Percentiles rank a stretch among this genome's conserved stretches.
phyloP scores from a whole-genome alignment of 257 asterid genomes.

The Verbena officinalis region DNA sequence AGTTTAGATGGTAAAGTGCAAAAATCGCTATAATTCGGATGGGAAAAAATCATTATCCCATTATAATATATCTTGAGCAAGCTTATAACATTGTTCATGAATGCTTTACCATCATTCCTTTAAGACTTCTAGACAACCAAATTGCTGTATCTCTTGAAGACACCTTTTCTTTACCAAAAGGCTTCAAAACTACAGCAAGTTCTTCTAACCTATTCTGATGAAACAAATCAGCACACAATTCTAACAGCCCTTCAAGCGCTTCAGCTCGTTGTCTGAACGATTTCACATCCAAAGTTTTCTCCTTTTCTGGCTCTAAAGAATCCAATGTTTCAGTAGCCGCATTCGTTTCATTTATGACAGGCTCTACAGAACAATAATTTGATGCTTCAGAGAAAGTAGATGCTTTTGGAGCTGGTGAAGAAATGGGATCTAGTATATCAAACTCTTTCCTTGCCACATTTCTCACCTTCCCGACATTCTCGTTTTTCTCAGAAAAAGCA shows the following conservation, averaged over 20 bases:
- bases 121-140: constrained; percentile 93
- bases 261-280: constrained; percentile 93
- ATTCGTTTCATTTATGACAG: constrained; percentile 55
- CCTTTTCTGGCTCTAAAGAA: constrained; percentile 41
- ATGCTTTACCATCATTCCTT: constrained; percentile 66
- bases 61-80: no score
- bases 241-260: constrained; percentile 93
- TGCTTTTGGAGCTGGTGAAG: constrained; percentile 40
- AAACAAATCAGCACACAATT: constrained; percentile 93
- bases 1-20: no score
- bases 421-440: constrained; percentile 41
- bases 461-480: constrained; percentile 48
- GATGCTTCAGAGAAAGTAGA: constrained; percentile 26
- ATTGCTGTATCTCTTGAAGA: constrained; percentile 98
- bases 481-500: constrained; percentile 44
- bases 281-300: constrained; percentile 60
- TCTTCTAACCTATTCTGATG: constrained; percentile 88
- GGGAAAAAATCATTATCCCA: no score
- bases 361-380: constrained; percentile 23
- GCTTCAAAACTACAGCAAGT: constrained; percentile 81
- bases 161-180: constrained; percentile 94
- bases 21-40: no score
- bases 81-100: no score
- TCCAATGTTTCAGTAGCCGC: constrained; percentile 30
- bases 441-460: constrained; percentile 51